Evolutionary conservation across 306 rosid genomes (phyloP), one percentile per base, ranked within the genome.

Genomic region (Sesbania bispinosa): DNA sequence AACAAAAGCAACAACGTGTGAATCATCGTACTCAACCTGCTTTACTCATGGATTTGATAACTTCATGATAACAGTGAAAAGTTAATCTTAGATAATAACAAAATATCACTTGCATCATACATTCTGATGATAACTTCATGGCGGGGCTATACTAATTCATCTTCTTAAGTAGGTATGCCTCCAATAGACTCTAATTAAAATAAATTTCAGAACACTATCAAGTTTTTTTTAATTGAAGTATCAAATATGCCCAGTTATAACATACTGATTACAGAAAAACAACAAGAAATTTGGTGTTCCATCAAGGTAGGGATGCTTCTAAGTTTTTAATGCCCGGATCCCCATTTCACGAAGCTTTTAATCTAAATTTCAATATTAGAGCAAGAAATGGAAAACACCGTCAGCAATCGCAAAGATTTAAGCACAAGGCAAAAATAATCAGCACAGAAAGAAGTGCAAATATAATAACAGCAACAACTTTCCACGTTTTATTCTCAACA

Each of bases 401-500:
- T 50, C 55, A 39, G 43, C 36, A 30, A 57, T 71, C 41, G 21
- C 18, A 39, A 23, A 8, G 1, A 75, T 42, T 26, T 60, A 7
- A 38, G 47, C 8, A 51, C 4, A 35, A 46, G 26, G 16, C n/a
- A 11, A 45, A 69, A 62, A 61, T 46, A 70, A 66, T 52, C 70
- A 54, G 13, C 66, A 38, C 8, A 26, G 75, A 30, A 47, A 33
- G 62, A 63, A 10, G 13, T 77, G 36, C 18, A 63, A 46, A 58
- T 47, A 50, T 6, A n/a, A n/a, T n/a, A 73, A 51, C 35, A 69
- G 27, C 52, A 29, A 62, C 35, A 53, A 10, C 11, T 13, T 67
- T 51, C 58, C 58, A 30, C 52, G 68, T 80, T 54, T 71, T 74
- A 77, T 74, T 68, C 65, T 54, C 52, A 55, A 33, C 67, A 67